Base-by-base conservation (phyloP, 331 rosid genomes). In the Cucumis variabilis region DNA sequence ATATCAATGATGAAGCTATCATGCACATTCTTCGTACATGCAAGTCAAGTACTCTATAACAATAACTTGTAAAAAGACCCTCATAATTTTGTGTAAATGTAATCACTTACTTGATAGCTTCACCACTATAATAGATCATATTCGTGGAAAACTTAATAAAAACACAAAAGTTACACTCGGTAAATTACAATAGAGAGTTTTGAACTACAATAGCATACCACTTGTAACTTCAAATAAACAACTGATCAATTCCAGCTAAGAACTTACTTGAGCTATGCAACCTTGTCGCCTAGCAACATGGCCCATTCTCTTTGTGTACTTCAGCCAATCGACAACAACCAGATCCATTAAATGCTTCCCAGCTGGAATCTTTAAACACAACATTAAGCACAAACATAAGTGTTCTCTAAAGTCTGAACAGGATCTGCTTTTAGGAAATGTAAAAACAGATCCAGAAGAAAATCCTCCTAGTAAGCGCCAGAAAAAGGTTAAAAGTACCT, bases 291-390 rank as follows among this genome's bases (percentile, higher is more conserved):
- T 88, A 86, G 93, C 98, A 89, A 97, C 98, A 86, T 97, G 99
- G 89, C 96, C 99, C 93, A 97, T 97, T 91, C 98, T 93, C 91
- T 97, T 97, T 27, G 98, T 91, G 91, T 96, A 98, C 94, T 94
- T 97, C 88, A 97, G 95, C 99, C 99, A 97, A 91, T 97, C 99
- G 82, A 97, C 99, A 51, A 98, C 96, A 86, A 95, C 98, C 3
- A 97, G 99, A 93, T 97, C 99, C 94, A 96, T 92, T 51, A 97
- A 71, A 92, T 94, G 99, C 89, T 97, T 97, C 63, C 99, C 99
- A 2, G 99, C 99, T 85, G 96, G 98, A 88, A 93, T 92, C 99
- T 97, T 89, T 86, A 87, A 17, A 87, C 41, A 88, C 88, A 89
- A 70, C 86, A 68, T 86, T 73, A 90, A 78, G 75, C 82, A 86